These are phyloP conservation scores for Lojkania enalia DNA, from an alignment of 2,329 filamentous ascomycete species.

Conservation along the genomic window DNA sequence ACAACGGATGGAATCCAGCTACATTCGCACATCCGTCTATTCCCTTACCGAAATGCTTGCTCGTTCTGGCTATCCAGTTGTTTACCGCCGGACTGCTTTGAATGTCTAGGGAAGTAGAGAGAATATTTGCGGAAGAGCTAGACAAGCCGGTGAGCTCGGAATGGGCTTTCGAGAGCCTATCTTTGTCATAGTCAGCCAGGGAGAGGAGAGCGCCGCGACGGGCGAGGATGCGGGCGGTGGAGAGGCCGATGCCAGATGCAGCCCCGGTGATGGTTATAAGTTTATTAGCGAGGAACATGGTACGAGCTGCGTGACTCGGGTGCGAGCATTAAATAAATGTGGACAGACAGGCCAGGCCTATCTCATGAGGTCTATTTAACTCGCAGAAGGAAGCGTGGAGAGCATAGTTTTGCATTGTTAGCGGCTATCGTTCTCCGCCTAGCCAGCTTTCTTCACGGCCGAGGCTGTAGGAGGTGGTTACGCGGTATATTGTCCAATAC, in stretches of 20 bases:
- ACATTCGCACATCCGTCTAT: conserved; percentile 19
- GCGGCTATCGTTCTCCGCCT: conserved; percentile 8
- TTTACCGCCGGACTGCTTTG: conserved; percentile 3
- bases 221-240: conserved; percentile 15
- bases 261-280: conserved; percentile 18
- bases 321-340: too few species aligned
- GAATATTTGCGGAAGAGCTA: neutral
- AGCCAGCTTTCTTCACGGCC: neutral
- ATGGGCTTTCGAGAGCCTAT: neutral
- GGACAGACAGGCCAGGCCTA: too few species aligned
- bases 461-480: too few species aligned
- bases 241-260: conserved; percentile 17
- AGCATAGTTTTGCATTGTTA: neutral
- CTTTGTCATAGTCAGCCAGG: conserved; percentile 13
- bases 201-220: conserved; percentile 13
- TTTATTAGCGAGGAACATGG: conserved; percentile 14
- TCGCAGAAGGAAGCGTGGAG: too few species aligned
- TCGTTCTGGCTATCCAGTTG: conserved; percentile 14
- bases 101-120: neutral
- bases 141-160: neutral
- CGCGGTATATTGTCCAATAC: too few species aligned
- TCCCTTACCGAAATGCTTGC: conserved; percentile 4
- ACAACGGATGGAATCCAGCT: conserved; percentile 17
- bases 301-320: too few species aligned
- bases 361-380: too few species aligned